Base-by-base conservation (phyloP, 371 early-diverging fungal species). In the Rhizopus arrhizus region DNA sequence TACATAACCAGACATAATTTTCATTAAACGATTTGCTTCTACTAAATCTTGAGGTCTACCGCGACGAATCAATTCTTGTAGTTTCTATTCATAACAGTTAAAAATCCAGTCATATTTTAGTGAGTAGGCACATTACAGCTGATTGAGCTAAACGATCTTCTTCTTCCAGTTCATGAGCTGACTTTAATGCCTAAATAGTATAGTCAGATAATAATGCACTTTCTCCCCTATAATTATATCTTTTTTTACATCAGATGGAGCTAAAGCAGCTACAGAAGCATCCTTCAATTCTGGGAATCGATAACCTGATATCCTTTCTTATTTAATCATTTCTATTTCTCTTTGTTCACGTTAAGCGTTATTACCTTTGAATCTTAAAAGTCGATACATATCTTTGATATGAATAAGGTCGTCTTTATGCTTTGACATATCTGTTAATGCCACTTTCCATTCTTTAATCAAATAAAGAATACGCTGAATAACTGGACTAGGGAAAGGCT, bases 11-110 rank as follows among this genome's bases (percentile, higher is more conserved):
- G 98, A 88, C 87, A 98, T 93, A 43, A 95, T 82, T 72, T 98
- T 97, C 91, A 98, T 97, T 58, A 98, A 72, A 52, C 91, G 91
- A 60, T 98, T 97, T 0, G 99, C 99, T 66, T 95, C 95, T 33
- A 88, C 89, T 40, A 98, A 76, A 73, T 96, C 97, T 35, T 92
- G 89, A 13, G 98, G 97, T 48, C 94, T 88, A n/a, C 95, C 98
- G 36, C 94, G 81, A n/a, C 99, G 88, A 56, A 97, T 87, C 16
- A 98, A 82, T 64, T 97, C 99, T 83, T 98, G 96, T 55, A 98
- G 69, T 90, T 97, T 97, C 88, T 91, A 68, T 5, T 22, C 22
- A 22, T 22, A 22, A 22, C 22, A 28, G 29, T 16, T 10, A 49
- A 29, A 54, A n/a, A 15, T 0, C 48, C 10, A 5, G 3, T 4